Evolutionary conservation across 257 asterid species (phyloP), one percentile per base, ranked within the genome.

Genomic region (Lantana camara): DNA sequence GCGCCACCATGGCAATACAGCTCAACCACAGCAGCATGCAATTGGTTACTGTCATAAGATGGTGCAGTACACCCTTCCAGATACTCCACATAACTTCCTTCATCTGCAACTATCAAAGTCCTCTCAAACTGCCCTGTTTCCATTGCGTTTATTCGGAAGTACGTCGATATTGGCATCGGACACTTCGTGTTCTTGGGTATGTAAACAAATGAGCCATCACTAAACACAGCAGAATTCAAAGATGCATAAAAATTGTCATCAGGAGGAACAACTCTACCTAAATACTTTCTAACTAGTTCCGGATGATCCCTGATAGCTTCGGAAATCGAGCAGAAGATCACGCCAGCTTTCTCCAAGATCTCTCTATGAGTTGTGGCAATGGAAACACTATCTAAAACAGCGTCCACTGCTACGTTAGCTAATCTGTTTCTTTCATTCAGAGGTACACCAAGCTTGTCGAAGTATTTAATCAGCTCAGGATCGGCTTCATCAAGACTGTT

Each of bases 61-160:
- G 97, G 99, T 1, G 99, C 97, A 1, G 99, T 93, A 63, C 99
- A 93, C n/a, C 97, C 99, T 68, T 93, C 99, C 72, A 90, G 75
- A 62, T 93, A 93, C 81, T 90, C 97, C 61, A 93, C 97, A 32
- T 80, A 90, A 55, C 96, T 94, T 42, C 96, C 93, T 54, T 90
- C 97, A 0, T 94, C 99, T 0, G 97, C 96, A 3, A 93, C 77
- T 57, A 93, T 93, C 83, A 93, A 63, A 0, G 99, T 93, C 77
- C 99, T 88, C 84, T 93, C 99, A 47, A 94, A 94, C 71, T 94
- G 99, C 1, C 97, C 99, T 0, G 99, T 94, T 56, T 94, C 99
- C 96, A 83, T 80, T 0, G 99, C 99, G 27, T 94, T 94, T 74
- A 94, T 94, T 71, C 96, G 78, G 69, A 94, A 94, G 50, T 94